Evolutionary conservation across 1,284 basidiomycete genomes (phyloP).

Genomic region (Golubevia pallescens): DNA sequence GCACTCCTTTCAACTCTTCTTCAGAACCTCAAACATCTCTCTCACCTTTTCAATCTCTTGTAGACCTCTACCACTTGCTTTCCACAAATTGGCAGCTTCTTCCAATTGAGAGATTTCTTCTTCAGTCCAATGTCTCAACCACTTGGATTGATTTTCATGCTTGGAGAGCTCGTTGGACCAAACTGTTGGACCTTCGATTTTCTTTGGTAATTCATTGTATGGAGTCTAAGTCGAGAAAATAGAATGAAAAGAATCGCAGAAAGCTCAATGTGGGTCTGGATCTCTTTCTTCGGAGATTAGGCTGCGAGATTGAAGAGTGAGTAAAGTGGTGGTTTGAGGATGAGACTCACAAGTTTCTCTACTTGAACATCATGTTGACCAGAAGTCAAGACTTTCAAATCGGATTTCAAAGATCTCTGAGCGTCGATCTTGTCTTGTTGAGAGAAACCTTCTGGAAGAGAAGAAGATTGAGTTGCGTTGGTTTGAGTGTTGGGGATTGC

Average conservation of each 20-base stretch:
- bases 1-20: background rate
- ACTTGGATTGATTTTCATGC: slow-evolving; percentile 27
- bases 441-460: too few relatives aligned
- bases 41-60: slow-evolving; percentile 41
- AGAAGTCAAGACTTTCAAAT: slow-evolving; percentile 40
- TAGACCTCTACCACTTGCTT: slow-evolving; percentile 33
- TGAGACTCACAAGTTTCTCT: too few relatives aligned
- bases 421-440: slow-evolving; percentile 18
- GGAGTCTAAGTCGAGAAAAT: too few relatives aligned
- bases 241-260: too few relatives aligned
- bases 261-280: too few relatives aligned
- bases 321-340: too few relatives aligned
- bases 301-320: too few relatives aligned
- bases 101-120: slow-evolving; percentile 38
- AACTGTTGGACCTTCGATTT: slow-evolving; percentile 59
- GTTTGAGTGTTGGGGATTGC: too few relatives aligned
- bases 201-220: slow-evolving; percentile 61
- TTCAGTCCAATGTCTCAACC: slow-evolving; percentile 38
- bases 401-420: slow-evolving; percentile 37
- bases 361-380: slow-evolving; percentile 47
- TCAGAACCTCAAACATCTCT: background rate
- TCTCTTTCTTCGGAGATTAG: too few relatives aligned
- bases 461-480: too few relatives aligned
- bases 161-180: slow-evolving; percentile 50
- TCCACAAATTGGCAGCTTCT: slow-evolving; percentile 29